Evolutionary conservation across 805 yeast species (phyloP), one percentile per base, ranked within the genome.

Genomic region (Sugiyamaella marilandica): DNA sequence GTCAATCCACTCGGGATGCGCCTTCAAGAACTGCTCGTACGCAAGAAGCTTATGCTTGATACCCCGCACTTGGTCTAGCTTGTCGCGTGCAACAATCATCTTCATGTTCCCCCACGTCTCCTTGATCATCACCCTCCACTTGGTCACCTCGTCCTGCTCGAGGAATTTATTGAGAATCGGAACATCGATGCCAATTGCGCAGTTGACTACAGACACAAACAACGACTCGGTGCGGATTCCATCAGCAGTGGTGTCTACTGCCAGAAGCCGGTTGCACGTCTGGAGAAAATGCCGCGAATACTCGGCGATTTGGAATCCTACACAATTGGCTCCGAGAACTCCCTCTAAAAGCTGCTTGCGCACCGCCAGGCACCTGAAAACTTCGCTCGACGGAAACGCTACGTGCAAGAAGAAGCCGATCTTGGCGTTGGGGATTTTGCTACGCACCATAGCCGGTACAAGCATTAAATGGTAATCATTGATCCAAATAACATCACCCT

Each of bases 341-440:
- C 99, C 99, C 55, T 79, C 76, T 13, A 94, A 72, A 11, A 94
- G 75, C 10, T 78, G 79, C 47, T 81, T 82, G 62, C 99, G 78
- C 62, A 89, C 94, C 1, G 98, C 96, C 56, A 92, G 78, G 62
- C 97, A 91, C 58, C 98, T 77, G 70, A 91, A 94, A 2, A 92
- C 96, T 67, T 92, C 99, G 53, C 92, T 83, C 2, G 96, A 87
- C 8, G 99, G 99, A 73, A 92, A 92, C 1, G 98, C 86, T 11
- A 92, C 87, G 64, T 94, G 99, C 53, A 94, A 73, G 69, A 90
- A 94, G 61, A 91, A 86, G 0, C 97, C 97, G 60, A 94, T 90
- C 57, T 85, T 82, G 1, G 96, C 97, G 53, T 81, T 67, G 3
- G 97, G 97, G 19, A 90, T 66, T 57, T 76, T 70, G 53, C 81